Percentiles rank a stretch among this genome's conserved stretches.
These are phyloP conservation scores for Phaeotremella skinneri DNA, from an alignment of 768 basidiomycete genomes.

Conservation along the genomic window DNA sequence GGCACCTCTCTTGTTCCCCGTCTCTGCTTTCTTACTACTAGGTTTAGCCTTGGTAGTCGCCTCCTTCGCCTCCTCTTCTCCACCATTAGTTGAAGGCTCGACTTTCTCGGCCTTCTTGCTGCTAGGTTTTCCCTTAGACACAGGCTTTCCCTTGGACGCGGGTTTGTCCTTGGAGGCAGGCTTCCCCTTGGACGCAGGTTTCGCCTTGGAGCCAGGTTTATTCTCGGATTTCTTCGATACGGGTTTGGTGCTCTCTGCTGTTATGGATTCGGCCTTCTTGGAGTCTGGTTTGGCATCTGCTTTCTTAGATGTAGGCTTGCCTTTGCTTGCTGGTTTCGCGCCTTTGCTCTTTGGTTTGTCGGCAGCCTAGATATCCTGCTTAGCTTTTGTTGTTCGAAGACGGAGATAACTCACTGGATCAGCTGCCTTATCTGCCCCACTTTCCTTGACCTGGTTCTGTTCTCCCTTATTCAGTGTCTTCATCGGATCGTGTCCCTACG, in stretches of 20 bases:
- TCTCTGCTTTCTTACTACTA: constrained; percentile 22
- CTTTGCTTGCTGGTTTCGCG: constrained; percentile 2
- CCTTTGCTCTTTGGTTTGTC: constrained; percentile 25
- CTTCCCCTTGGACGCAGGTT: constrained; percentile 13
- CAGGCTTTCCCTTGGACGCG: constrained; percentile 4
- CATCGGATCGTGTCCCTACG: constrained; percentile 47
- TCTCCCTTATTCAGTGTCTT: constrained; percentile 29
- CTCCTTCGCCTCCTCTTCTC: constrained; percentile 1
- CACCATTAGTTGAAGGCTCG: neutral
- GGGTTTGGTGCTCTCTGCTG: neutral
- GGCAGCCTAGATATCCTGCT: constrained; percentile 9
- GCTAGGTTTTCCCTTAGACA: neutral
- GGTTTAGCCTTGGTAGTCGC: neutral
- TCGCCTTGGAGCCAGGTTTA: constrained; percentile 8
- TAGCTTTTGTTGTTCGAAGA: neutral
- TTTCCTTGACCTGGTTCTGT: constrained; percentile 14
- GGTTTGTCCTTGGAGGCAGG: constrained; percentile 5
- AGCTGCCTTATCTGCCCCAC: neutral
- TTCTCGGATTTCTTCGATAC: neutral
- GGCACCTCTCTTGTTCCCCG: constrained; percentile 17
- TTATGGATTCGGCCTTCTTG: constrained; percentile 21
- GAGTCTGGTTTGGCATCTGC: constrained; percentile 21
- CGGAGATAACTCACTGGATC: constrained; percentile 3
- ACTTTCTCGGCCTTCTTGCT: constrained; percentile 5
- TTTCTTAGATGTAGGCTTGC: constrained; percentile 18